Base-by-base conservation (phyloP, 495 filamentous ascomycete species). In the Hypoxylon intermedium region DNA sequence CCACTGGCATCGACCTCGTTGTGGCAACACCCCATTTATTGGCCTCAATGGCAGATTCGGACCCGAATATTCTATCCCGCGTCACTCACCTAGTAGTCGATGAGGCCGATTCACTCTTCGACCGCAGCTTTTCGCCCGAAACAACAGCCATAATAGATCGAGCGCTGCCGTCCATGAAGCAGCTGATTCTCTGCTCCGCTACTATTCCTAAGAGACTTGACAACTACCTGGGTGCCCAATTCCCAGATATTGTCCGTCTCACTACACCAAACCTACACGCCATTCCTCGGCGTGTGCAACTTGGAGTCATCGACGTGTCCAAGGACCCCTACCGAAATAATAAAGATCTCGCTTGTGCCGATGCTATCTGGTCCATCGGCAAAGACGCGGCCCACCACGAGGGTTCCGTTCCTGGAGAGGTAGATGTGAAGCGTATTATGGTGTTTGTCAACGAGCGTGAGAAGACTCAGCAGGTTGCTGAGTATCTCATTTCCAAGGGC, bases 371-470 rank as follows among this genome's bases (percentile, higher is more conserved):
- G 87, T 87, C 88, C 12, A 95, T 98, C 60, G 92, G 91, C 57
- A 93, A 91, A 73, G 84, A 90, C 9, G 86, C 85, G 9, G 81
- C 82, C 28, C 80, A 79, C 21, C 74, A 79, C 62, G 83, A 83
- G 42, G 75, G 73, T 2, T 63, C 73, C 6, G 59, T 59, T 3
- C 70, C 70, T 13, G 80, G 66, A 21, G 68, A 75, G 19, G 72
- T 75, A n/a, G 87, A 88, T 47, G 76, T 89, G 15, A 96, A 93
- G 76, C 89, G 89, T 49, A 87, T 98, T 65, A 83, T 98, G 57
- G 93, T 98, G 0, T 98, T 98, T 65, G 95, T 98, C 71, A 98
- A 98, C 73, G 91, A 97, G 79, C 88, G 95, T 23, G 93, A 98
- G 67, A 90, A 89, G 60, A 87, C 94, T 0, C 78, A 83, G 40